phyloP scores from a whole-genome alignment of 495 filamentous ascomycete genomes.

The Penicillium turbatum region DNA sequence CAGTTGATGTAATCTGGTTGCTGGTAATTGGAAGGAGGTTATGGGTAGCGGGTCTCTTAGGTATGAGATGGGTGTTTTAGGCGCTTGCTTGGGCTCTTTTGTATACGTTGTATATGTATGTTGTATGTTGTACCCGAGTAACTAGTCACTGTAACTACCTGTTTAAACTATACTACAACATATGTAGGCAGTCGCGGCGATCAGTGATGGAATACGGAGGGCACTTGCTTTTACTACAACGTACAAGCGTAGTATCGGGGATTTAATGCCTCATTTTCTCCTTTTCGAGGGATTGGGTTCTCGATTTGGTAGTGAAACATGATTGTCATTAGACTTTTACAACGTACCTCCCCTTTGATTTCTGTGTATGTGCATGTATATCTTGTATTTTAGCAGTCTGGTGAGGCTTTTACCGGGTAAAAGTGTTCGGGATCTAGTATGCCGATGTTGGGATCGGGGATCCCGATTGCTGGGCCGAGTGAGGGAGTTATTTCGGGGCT shows the following conservation, averaged over 20 bases:
- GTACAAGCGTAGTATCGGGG: neutral
- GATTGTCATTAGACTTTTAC: neutral
- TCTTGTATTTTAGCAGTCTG: neutral
- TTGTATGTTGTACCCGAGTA: no score
- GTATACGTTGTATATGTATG: no score
- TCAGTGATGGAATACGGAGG: neutral
- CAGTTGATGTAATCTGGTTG: no score
- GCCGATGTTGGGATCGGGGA: conserved; percentile 7
- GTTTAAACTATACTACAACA: no score
- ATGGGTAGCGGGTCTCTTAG: no score
- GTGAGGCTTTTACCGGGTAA: neutral
- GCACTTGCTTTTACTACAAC: neutral
- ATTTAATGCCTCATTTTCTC: conserved; percentile 5
- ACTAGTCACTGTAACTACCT: no score
- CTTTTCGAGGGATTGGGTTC: neutral
- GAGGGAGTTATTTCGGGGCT: neutral
- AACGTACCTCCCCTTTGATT: neutral
- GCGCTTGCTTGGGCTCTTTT: no score
- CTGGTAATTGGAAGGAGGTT: no score
- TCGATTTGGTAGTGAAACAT: neutral
- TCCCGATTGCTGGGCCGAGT: conserved; percentile 4
- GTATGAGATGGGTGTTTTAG: no score
- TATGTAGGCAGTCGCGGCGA: no score
- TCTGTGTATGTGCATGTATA: neutral
- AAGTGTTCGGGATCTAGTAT: neutral